Conservation (phyloP, 306 rosid genomes). For the Vigna nakashimae region DNA sequence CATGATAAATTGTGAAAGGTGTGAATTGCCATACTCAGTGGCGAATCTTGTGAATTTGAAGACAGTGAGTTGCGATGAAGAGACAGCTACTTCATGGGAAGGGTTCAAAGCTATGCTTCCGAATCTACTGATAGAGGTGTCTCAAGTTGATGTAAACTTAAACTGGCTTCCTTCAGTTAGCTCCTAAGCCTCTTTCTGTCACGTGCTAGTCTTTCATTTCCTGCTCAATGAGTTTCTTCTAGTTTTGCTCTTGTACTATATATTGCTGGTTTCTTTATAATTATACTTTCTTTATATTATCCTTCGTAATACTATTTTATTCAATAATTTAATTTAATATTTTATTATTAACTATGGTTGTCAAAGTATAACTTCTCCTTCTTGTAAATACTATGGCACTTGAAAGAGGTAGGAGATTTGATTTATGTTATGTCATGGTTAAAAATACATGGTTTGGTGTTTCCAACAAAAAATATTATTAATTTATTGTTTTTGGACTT, state of each 20-base stretch:
- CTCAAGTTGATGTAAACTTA: conserved; percentile 55
- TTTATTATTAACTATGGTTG: too few species aligned
- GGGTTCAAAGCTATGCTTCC: conserved; percentile 39
- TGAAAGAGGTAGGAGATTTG: not conserved
- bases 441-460: too few species aligned
- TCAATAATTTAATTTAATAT: too few species aligned
- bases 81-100: conserved; percentile 57
- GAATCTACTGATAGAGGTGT: conserved; percentile 43
- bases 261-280: not conserved
- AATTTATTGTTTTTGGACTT: too few species aligned
- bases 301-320: too few species aligned
- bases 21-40: conserved; percentile 54
- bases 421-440: too few species aligned
- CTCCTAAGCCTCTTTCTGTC: conserved; percentile 20
- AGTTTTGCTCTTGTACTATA: too few species aligned
- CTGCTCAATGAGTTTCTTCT: not conserved
- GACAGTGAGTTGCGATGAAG: conserved; percentile 67
- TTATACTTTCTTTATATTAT: too few species aligned
- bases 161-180: conserved; percentile 60
- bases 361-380: too few species aligned
- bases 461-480: too few species aligned
- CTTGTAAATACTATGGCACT: not conserved
- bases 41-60: conserved; percentile 46
- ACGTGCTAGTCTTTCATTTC: not conserved
- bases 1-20: conserved; percentile 59